These are phyloP conservation scores for Fusarium pininemorale DNA, from an alignment of 2,329 filamentous ascomycete genomes.

Conservation along the genomic window DNA sequence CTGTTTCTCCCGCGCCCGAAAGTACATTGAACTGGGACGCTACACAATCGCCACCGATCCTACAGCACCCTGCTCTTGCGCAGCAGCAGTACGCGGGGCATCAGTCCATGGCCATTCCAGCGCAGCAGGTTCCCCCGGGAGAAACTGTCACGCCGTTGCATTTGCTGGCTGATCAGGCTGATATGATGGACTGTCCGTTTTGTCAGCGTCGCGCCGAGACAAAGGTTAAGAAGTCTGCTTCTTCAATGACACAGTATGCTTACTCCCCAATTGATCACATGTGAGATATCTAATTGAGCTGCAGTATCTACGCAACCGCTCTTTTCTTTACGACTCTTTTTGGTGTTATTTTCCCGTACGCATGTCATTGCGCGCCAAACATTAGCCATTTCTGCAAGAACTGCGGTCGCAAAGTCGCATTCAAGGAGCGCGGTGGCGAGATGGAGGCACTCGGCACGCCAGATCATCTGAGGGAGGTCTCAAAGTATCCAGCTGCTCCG, in stretches of 20 bases:
- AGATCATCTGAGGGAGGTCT: constrained; percentile 39
- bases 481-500: constrained; percentile 30
- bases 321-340: constrained; percentile 40
- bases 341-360: constrained; percentile 37
- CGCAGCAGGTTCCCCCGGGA: background rate
- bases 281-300: background rate
- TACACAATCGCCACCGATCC: constrained; percentile 27
- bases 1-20: constrained; percentile 17
- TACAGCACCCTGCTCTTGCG: constrained; percentile 25
- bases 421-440: constrained; percentile 10
- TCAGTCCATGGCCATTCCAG: constrained; percentile 16
- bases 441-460: constrained; percentile 40
- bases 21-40: constrained; percentile 12
- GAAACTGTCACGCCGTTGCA: constrained; percentile 41
- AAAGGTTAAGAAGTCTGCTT: constrained; percentile 33
- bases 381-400: constrained; percentile 41
- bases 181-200: constrained; percentile 41
- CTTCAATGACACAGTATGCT: constrained; percentile 39
- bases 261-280: too few relatives aligned
- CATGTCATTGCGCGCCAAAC: constrained; percentile 33
- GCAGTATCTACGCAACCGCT: constrained; percentile 12
- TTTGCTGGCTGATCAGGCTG: constrained; percentile 37
- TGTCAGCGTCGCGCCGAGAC: constrained; percentile 36
- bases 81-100: constrained; percentile 30
- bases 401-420: constrained; percentile 40